Conservation (phyloP, 78 protist genomes). For the Speleostelium caveatum region DNA sequence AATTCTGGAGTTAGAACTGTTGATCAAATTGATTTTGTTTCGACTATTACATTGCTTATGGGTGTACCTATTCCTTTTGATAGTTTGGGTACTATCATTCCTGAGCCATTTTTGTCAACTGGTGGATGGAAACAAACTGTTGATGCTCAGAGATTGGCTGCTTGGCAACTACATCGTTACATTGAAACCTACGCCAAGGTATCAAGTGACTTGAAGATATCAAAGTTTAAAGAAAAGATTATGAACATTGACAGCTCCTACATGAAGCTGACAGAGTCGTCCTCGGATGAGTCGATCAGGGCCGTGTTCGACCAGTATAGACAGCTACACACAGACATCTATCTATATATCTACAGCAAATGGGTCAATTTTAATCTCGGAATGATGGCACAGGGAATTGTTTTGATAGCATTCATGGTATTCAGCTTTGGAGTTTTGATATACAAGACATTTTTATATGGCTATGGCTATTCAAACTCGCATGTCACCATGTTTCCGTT, state of each 20-base stretch:
- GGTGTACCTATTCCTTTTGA: constrained; percentile 93
- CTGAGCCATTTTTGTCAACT: constrained; percentile 20
- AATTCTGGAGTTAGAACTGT: constrained; percentile 7
- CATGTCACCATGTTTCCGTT: no score
- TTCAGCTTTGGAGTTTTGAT: no score
- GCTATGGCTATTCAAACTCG: no score
- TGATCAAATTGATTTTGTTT: constrained; percentile 90
- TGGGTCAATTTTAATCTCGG: neutral
- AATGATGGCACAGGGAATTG: neutral
- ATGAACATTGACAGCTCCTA: neutral
- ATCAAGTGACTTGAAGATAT: neutral
- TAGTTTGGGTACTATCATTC: constrained; percentile 54
- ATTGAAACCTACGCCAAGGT: neutral
- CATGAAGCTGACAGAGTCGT: neutral
- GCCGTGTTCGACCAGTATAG: neutral
- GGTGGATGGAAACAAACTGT: neutral
- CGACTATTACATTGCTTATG: constrained; percentile 84
- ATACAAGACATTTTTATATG: no score
- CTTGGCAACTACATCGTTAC: neutral
- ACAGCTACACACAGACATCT: neutral
- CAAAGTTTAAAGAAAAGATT: neutral
- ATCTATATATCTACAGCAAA: neutral
- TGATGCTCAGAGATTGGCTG: neutral
- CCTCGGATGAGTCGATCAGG: neutral
- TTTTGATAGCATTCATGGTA: no score